Evolutionary conservation across 768 basidiomycete genomes (phyloP).

Genomic region (Russula ochroleuca): DNA sequence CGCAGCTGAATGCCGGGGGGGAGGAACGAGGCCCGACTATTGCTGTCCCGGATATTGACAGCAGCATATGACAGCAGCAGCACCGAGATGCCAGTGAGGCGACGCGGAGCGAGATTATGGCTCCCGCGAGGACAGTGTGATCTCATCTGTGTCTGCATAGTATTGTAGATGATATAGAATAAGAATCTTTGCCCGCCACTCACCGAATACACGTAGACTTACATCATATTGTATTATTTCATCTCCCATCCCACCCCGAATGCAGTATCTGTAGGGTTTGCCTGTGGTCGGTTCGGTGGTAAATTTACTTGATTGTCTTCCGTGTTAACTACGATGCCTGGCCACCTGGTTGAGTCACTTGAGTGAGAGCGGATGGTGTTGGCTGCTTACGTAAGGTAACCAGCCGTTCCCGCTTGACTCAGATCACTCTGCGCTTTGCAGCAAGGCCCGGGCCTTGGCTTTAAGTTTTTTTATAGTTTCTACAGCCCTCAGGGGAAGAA

Average conservation of each 20-base stretch:
- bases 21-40: not conserved
- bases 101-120: not conserved
- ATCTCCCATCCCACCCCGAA: not conserved
- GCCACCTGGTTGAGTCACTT: too few species aligned
- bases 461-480: too few species aligned
- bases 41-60: not conserved
- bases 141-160: not conserved
- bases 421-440: too few species aligned
- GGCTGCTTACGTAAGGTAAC: too few species aligned
- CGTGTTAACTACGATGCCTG: too few species aligned
- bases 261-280: not conserved
- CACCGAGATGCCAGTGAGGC: constrained; percentile 2
- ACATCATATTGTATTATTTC: not conserved
- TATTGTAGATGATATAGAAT: not conserved
- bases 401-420: too few species aligned
- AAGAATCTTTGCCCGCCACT: not conserved
- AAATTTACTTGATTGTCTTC: too few species aligned
- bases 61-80: not conserved
- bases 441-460: too few species aligned
- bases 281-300: too few species aligned
- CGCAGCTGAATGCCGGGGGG: constrained; percentile 61
- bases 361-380: too few species aligned
- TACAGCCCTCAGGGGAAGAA: too few species aligned
- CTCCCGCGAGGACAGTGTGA: not conserved
- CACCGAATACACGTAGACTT: not conserved